Base-by-base conservation (phyloP, 2,329 filamentous ascomycete genomes). In the Arachnomyces sp. region DNA sequence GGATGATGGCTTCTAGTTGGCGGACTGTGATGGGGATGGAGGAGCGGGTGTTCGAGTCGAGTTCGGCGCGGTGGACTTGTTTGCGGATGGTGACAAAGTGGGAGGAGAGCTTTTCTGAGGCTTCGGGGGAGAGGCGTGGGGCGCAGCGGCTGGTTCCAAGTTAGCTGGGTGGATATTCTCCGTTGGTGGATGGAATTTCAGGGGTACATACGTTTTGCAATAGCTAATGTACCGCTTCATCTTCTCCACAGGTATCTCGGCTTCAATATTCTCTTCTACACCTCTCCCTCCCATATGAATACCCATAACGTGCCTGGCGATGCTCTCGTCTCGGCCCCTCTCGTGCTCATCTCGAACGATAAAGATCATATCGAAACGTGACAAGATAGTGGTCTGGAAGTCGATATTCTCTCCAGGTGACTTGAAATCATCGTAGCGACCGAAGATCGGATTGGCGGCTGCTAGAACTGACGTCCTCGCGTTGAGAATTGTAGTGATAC, bases 341-440 rank as follows among this genome's bases (percentile, higher is more conserved):
- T 90, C 86, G 61, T 98, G 92, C 46, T 94, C 88, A 61, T 98
- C 92, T 52, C 85, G 86, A 47, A 98, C 90, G 50, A 98, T 95
- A 70, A 96, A 98, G 50, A 98, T 96, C 86, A 98, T 95, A 64
- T 98, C 92, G 61, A 98, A 98, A 75, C 92, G 85, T 2, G 90
- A 96, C 49, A 98, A 61, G 55, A 98, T 96, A 3, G 92, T 98
- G 0, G 92, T 98, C 58, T 98, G 92, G 65, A 98, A 98, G 65
- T 98, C 92, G 51, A 98, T 98, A 59, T 98, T 98, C 65, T 98
- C 92, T 44, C 92, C 92, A 0, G 92, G 92, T 0, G 85, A 88
- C 64, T 96, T 96, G 71, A 98, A 82, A 57, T 98, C 92, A 61
- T 98, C 92, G 65, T 98, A 98, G 17, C 92, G 83, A 39, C 92